These are phyloP conservation scores for Coccomyxa sp. DNA, from an alignment of 139 green algal species.

Conservation along the genomic window DNA sequence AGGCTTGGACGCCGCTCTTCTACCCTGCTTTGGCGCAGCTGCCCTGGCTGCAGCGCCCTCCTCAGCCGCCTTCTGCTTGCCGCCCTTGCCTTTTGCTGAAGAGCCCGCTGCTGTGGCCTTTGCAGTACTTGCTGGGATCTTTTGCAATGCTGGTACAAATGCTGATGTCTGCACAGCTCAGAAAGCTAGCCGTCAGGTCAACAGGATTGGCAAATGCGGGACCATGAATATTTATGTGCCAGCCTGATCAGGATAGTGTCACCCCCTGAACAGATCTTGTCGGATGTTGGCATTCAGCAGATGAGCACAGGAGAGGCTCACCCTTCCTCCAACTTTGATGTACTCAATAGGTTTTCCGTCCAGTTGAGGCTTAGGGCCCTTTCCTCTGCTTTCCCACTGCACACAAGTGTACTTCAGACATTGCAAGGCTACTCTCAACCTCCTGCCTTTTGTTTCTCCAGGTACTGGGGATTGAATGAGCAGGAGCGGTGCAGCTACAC, in stretches of 20 bases:
- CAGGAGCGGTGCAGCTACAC: too few species aligned
- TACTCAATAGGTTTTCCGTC: conserved; percentile 52
- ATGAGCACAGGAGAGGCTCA: not conserved
- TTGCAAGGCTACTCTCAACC: too few species aligned
- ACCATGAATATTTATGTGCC: too few species aligned
- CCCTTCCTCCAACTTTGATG: conserved; percentile 65
- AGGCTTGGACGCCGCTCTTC: not conserved
- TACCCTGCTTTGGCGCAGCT: not conserved
- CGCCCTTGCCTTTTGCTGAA: not conserved
- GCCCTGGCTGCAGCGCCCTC: not conserved
- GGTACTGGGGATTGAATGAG: too few species aligned
- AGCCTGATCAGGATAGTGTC: not conserved
- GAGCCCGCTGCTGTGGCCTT: not conserved
- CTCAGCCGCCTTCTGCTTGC: conserved; percentile 5
- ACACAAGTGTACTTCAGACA: too few species aligned
- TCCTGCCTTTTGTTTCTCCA: too few species aligned
- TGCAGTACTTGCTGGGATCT: conserved; percentile 17
- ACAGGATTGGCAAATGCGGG: not conserved
- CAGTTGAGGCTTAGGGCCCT: conserved; percentile 20
- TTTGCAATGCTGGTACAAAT: conserved; percentile 75
- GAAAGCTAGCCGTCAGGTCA: not conserved
- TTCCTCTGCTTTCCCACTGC: conserved; percentile 20
- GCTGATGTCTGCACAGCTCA: conserved; percentile 49
- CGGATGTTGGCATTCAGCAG: not conserved
- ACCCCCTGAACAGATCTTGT: not conserved